Conservation (phyloP, 176 grass and related monocot species). For the Aegilops tauschii region DNA sequence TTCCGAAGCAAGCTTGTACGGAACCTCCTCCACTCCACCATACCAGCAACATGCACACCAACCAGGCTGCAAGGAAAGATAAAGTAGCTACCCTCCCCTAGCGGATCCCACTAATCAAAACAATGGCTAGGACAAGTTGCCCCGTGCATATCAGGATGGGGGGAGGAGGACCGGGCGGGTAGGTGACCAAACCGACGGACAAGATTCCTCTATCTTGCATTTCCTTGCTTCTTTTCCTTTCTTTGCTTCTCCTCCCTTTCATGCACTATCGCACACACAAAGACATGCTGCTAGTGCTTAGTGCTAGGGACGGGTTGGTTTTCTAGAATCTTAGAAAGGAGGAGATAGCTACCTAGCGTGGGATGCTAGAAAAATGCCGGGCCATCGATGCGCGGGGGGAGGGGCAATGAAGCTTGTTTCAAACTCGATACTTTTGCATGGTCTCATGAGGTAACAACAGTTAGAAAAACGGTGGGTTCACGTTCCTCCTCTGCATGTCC, state of each 20-base stretch:
- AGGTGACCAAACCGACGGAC: conserved; percentile 54
- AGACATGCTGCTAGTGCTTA: conserved; percentile 23
- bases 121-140: conserved; percentile 32
- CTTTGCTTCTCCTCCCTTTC: conserved; percentile 30
- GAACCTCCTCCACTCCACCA: not conserved
- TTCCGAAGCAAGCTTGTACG: conserved; percentile 14
- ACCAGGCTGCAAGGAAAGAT: conserved; percentile 8
- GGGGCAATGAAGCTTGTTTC: conserved; percentile 13
- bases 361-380: conserved; percentile 32
- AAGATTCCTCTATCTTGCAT: conserved; percentile 28
- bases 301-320: not conserved
- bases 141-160: conserved; percentile 20
- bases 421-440: not conserved
- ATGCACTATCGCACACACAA: conserved; percentile 37
- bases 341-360: conserved; percentile 1
- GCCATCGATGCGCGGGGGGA: not conserved
- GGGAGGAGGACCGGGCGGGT: conserved; percentile 28
- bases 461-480: not conserved
- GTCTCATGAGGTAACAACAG: conserved; percentile 11
- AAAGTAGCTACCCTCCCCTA: conserved; percentile 15
- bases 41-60: not conserved
- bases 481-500: not conserved
- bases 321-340: conserved; percentile 53
- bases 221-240: conserved; percentile 36
- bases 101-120: conserved; percentile 25